Evolutionary conservation across 345 rosid genomes (phyloP).

Genomic region (Pugionium dolabratum): DNA sequence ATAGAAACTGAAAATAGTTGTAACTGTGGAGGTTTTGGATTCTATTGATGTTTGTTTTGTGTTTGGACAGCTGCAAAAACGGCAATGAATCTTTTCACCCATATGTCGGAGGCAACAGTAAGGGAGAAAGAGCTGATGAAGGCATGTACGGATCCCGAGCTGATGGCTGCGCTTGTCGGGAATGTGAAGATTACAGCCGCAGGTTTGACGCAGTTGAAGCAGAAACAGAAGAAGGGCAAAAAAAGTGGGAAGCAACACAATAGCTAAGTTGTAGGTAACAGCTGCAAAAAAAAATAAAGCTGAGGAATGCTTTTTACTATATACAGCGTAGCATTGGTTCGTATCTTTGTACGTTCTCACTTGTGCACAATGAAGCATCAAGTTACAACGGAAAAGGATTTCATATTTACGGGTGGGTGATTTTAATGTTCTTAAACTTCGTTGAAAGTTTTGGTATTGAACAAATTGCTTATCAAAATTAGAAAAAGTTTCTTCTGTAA

Average conservation of each 20-base stretch:
- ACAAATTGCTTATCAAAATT: too few species aligned
- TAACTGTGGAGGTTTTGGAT: not conserved
- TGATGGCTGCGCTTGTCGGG: constrained; percentile 87
- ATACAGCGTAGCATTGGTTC: too few species aligned
- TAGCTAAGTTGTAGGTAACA: constrained; percentile 24
- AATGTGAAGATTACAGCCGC: constrained; percentile 89
- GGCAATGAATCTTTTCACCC: constrained; percentile 88
- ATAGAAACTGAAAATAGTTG: too few species aligned
- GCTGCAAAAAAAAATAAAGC: not conserved
- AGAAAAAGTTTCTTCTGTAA: too few species aligned
- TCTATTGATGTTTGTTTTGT: constrained; percentile 2
- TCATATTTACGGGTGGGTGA: too few species aligned
- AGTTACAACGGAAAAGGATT: too few species aligned
- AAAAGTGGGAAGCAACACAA: constrained; percentile 49
- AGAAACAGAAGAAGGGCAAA: constrained; percentile 91
- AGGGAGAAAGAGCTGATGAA: constrained; percentile 98
- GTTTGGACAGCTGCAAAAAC: constrained; percentile 72
- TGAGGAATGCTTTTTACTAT: too few species aligned
- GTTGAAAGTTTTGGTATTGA: too few species aligned
- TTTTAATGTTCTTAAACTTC: too few species aligned
- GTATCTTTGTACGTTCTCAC: too few species aligned
- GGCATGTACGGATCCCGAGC: constrained; percentile 92
- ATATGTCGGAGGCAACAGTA: constrained; percentile 69
- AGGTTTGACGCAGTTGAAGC: constrained; percentile 91
- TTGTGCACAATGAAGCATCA: too few species aligned